Evolutionary conservation across 2,329 filamentous ascomycete genomes (phyloP), one percentile per base, ranked within the genome.

Genomic region (Colletotrichum musicola): DNA sequence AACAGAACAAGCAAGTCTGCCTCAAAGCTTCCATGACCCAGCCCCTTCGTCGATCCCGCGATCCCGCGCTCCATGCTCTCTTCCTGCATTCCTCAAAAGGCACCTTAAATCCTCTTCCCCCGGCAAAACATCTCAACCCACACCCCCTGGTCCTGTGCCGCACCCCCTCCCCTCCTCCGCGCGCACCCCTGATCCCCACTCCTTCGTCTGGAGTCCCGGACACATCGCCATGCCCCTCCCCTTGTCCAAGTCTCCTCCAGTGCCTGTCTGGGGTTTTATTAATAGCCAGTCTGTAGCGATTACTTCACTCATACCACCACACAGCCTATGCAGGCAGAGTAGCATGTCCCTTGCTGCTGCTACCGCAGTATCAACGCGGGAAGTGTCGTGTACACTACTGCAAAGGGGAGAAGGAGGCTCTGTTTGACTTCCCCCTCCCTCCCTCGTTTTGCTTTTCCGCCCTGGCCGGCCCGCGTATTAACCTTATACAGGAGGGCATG

Each of bases 221-320:
- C 4, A 47, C 16, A 25, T 25, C 22, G 22, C 22, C 22, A 25
- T 25, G 22, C 22, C 4, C 22, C 22, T 4, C 27, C 30, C 30
- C 30, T 30, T 35, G 30, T 9, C 30, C 30, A 35, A 35, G 30
- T 35, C 30, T 35, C 30, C 6, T 35, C 30, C n/a, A 6, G 20
- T 12, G 16, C 46, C 16, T 60, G 18, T 64, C 61, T 68, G 62
- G 49, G 55, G 42, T 51, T 16, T 49, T 65, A 65, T 59, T 65
- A 42, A 65, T 68, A 59, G 61, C 27, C 46, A 27, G 22, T 27
- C 18, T 57, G 42, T 58, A 18, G 47, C 60, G 64, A 46, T 60
- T 46, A n/a, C 59, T n/a, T 18, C 6, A 14, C 40, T 42, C 16
- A 6, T 42, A n/a, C 16, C 16, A 42, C 40, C 40, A 14, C 40